Evolutionary conservation across 306 rosid species (phyloP).

Genomic region (Vigna reflexopilosa): DNA sequence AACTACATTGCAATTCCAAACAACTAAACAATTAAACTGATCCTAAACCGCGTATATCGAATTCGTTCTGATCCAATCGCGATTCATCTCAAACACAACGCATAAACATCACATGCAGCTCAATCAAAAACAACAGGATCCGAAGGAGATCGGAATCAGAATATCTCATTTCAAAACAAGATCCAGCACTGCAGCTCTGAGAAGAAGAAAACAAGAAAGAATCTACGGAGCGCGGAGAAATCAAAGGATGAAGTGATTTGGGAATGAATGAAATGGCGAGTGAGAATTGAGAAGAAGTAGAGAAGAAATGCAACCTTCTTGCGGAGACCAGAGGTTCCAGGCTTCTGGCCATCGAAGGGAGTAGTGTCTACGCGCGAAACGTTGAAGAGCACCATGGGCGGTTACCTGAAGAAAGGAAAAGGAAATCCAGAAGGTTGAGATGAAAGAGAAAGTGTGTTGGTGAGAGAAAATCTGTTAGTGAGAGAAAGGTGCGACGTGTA

Average conservation of each 20-base stretch:
- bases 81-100: constrained; percentile 23
- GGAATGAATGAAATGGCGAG: background rate
- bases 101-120: constrained; percentile 14
- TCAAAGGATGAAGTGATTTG: background rate
- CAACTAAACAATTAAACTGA: background rate
- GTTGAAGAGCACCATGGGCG: constrained; percentile 70
- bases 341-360: constrained; percentile 98
- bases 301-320: constrained; percentile 72
- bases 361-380: constrained; percentile 62
- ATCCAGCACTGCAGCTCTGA: constrained; percentile 28
- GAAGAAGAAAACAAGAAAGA: background rate
- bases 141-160: constrained; percentile 40
- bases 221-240: background rate
- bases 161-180: constrained; percentile 30
- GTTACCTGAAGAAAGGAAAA: constrained; percentile 26
- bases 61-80: constrained; percentile 34
- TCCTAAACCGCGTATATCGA: constrained; percentile 19
- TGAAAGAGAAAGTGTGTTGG: background rate
- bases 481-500: constrained; percentile 9
- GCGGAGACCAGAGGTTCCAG: constrained; percentile 99
- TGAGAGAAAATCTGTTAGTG: background rate
- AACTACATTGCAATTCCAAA: constrained; percentile 23
- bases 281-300: background rate
- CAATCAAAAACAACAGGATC: constrained; percentile 42
- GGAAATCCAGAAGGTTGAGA: constrained; percentile 36